Evolutionary conservation across 1,284 basidiomycete genomes (phyloP), one percentile per base, ranked within the genome.

Genomic region (Tilletiaria anomala): DNA sequence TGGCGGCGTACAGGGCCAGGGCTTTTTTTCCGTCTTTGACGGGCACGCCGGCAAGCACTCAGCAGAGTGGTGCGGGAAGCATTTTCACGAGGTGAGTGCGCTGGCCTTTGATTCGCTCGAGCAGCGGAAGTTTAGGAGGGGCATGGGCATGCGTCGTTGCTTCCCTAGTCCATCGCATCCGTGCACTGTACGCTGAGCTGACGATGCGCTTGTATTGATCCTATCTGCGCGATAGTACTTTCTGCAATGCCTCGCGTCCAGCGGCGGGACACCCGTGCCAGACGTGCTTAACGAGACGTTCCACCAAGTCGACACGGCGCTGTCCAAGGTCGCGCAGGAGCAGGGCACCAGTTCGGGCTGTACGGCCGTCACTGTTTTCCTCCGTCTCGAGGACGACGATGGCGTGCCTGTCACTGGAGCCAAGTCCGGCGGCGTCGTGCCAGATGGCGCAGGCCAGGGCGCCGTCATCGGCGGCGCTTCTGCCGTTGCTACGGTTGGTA

Each of bases 11-110:
- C 77, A 79, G 35, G 91, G 91, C 0, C 93, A 99, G 68, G 89
- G 87, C 6, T 96, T 93, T 72, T 96, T 93, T 65, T 88, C 89
- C 10, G 79, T 99, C 35, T 99, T 97, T 61, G 93, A 99, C 58
- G 93, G 93, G 2, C 93, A 99, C 64, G 93, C 93, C 0, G 93
- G 93, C 16, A 96, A 94, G 66, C 85, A 94, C 61, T 87, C 91
- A 16, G 93, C 93, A 15, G 93, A 99, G 67, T 97, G 89, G 89
- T 97, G 93, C 69, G 89, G 91, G 17, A 75, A 78, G 56, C 80
- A 97, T 69, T 97, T 97, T 70, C 88, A 96, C 66, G 78, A 88
- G 62, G n/a, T n/a, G n/a, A n/a, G n/a, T n/a, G n/a, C n/a, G n/a
- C n/a, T n/a, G n/a, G n/a, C n/a, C n/a, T n/a, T n/a, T n/a, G n/a